A percentile compares a stretch with the other conserved stretches of the same genome.
Conservation (phyloP, 169 alveolate genomes). For the Plasmodium blacklocki region DNA sequence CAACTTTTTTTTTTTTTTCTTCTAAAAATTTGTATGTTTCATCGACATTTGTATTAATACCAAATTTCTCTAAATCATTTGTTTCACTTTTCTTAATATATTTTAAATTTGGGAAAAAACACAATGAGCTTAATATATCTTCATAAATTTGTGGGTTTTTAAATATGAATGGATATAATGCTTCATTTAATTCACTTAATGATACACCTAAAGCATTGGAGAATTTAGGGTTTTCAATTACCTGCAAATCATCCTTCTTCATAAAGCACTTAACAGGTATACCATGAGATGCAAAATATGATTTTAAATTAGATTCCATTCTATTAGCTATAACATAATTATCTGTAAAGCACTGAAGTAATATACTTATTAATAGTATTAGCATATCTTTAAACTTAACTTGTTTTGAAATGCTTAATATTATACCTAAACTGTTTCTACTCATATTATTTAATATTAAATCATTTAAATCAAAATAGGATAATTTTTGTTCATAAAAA, state of each 20-base stretch:
- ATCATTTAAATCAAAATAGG: slow-evolving; percentile 48
- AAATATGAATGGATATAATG: slow-evolving; percentile 71
- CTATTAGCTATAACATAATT: slow-evolving; percentile 62
- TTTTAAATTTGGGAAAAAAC: slow-evolving; percentile 71
- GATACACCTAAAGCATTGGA: slow-evolving; percentile 74
- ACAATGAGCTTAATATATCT: slow-evolving; percentile 45
- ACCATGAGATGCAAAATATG: slow-evolving; percentile 47
- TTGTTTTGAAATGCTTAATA: slow-evolving; percentile 70
- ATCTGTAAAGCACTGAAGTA: slow-evolving; percentile 75
- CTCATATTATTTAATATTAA: slow-evolving; percentile 61
- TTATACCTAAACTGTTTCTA: slow-evolving; percentile 62
- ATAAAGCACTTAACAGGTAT: slow-evolving; percentile 59
- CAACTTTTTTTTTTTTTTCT: neutral
- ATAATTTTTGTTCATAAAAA: neutral
- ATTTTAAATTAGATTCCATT: slow-evolving; percentile 42
- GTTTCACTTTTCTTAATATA: slow-evolving; percentile 44
- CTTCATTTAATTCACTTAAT: slow-evolving; percentile 56
- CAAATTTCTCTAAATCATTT: slow-evolving; percentile 10
- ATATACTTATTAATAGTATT: slow-evolving; percentile 51
- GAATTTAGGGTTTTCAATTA: slow-evolving; percentile 24
- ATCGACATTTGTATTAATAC: neutral
- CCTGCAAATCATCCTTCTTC: slow-evolving; percentile 61
- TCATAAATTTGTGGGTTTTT: slow-evolving; percentile 77
- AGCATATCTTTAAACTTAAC: slow-evolving; percentile 76
- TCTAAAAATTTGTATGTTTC: neutral